Percentiles rank a stretch among this genome's conserved stretches.
These are phyloP conservation scores for Bolboschoenus planiculmis DNA, from an alignment of 176 grass and related monocot species.

Conservation along the genomic window DNA sequence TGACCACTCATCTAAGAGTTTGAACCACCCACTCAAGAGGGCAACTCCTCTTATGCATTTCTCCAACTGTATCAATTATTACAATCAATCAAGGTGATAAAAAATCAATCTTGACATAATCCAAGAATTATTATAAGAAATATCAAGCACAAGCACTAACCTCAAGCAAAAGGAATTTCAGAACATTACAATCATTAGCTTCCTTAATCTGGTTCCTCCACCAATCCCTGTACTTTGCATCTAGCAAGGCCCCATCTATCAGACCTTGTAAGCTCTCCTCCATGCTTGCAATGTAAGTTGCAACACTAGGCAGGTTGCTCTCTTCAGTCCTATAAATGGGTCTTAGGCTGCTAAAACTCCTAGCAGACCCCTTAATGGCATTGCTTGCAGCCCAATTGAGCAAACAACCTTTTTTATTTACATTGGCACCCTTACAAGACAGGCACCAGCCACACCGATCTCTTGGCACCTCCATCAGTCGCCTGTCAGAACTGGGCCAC, in stretches of 20 bases:
- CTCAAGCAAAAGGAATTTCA: slow-evolving; percentile 82
- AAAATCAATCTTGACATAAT: not conserved
- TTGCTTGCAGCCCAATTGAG: slow-evolving; percentile 71
- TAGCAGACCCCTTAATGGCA: slow-evolving; percentile 63
- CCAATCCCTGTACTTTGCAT: slow-evolving; percentile 43
- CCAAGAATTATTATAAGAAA: slow-evolving; percentile 11
- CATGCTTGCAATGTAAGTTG: slow-evolving; percentile 77
- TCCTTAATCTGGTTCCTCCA: slow-evolving; percentile 62
- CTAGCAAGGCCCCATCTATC: slow-evolving; percentile 52
- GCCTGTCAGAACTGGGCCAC: slow-evolving; percentile 82
- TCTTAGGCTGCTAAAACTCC: slow-evolving; percentile 45
- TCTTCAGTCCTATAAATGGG: slow-evolving; percentile 47
- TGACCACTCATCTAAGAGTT: slow-evolving; percentile 59
- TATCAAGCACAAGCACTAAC: slow-evolving; percentile 46
- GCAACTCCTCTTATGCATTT: slow-evolving; percentile 72
- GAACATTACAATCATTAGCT: slow-evolving; percentile 61
- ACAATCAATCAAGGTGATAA: slow-evolving; percentile 18
- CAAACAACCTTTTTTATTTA: slow-evolving; percentile 80
- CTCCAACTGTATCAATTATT: slow-evolving; percentile 62
- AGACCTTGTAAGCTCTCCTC: slow-evolving; percentile 85
- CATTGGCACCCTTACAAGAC: slow-evolving; percentile 65
- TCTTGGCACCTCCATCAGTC: slow-evolving; percentile 77
- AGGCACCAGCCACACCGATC: slow-evolving; percentile 98
- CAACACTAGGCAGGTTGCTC: slow-evolving; percentile 56
- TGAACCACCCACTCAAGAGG: slow-evolving; percentile 75